These are phyloP conservation scores for Porogramme epimiltina DNA, from an alignment of 1,284 basidiomycete species.

Conservation along the genomic window DNA sequence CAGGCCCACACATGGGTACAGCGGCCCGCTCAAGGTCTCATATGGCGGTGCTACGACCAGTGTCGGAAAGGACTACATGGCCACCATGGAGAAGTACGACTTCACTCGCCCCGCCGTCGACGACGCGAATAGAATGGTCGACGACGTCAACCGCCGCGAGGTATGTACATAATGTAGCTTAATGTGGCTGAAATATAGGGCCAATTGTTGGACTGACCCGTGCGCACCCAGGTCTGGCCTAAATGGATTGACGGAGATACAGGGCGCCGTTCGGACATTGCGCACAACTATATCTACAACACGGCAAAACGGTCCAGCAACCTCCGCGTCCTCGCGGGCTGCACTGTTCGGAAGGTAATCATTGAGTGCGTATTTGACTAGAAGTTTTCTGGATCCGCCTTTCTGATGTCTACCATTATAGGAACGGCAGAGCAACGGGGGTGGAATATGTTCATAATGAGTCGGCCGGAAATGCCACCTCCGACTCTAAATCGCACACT, in stretches of 20 bases:
- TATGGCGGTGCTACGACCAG: constrained; percentile 23
- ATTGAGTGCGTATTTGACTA: constrained; percentile 24
- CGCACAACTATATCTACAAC: constrained; percentile 61
- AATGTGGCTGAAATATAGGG: too few relatives aligned
- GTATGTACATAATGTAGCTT: too few relatives aligned
- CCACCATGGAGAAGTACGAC: constrained; percentile 19
- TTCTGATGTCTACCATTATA: constrained; percentile 21
- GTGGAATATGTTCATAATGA: constrained; percentile 53
- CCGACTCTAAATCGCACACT: constrained; percentile 7
- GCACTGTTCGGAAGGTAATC: constrained; percentile 28
- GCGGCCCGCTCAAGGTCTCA: constrained; percentile 30
- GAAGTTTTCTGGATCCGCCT: too few relatives aligned
- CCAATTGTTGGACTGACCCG: neutral
- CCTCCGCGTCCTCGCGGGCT: constrained; percentile 18
- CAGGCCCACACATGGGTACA: constrained; percentile 24
- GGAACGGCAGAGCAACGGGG: constrained; percentile 52
- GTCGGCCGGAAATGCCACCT: constrained; percentile 18
- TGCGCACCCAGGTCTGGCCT: neutral
- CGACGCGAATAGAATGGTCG: constrained; percentile 25
- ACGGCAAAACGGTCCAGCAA: constrained; percentile 29
- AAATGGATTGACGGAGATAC: constrained; percentile 51
- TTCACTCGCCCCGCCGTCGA: constrained; percentile 10
- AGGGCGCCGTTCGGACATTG: constrained; percentile 58
- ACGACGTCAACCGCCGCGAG: constrained; percentile 25
- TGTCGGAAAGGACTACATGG: constrained; percentile 26